Evolutionary conservation across 1,139 yeast species (phyloP).

Genomic region (Suhomyces coccinellae): DNA sequence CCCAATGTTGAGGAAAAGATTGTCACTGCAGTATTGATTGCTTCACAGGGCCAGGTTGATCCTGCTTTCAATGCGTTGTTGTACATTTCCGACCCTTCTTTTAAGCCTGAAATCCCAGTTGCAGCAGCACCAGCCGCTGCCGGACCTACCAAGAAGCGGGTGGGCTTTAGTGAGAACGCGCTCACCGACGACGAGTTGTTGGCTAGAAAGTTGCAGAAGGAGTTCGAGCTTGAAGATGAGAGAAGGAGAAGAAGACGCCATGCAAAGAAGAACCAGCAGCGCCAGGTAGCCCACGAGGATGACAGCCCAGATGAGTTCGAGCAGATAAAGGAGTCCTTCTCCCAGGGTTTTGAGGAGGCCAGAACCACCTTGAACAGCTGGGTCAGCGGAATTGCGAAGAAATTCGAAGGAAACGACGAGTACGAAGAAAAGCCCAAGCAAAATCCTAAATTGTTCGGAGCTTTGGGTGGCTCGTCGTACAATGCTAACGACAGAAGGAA

Average conservation of each 20-base stretch:
- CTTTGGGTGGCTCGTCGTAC: slow-evolving; percentile 48
- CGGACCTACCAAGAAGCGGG: neutral
- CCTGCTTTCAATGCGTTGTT: slow-evolving; percentile 87
- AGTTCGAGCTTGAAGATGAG: slow-evolving; percentile 54
- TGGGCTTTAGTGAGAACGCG: slow-evolving; percentile 12
- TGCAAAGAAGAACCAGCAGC: slow-evolving; percentile 20
- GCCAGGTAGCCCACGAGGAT: slow-evolving; percentile 24
- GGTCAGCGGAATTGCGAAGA: slow-evolving; percentile 73
- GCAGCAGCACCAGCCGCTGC: slow-evolving; percentile 16
- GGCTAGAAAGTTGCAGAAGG: slow-evolving; percentile 78
- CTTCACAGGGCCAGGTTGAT: slow-evolving; percentile 77
- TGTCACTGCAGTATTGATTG: slow-evolving; percentile 78
- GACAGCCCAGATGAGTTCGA: slow-evolving; percentile 61
- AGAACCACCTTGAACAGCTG: slow-evolving; percentile 75
- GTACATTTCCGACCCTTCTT: slow-evolving; percentile 75
- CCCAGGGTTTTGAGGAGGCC: slow-evolving; percentile 84
- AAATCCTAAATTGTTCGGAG: slow-evolving; percentile 44
- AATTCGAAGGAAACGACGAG: slow-evolving; percentile 33
- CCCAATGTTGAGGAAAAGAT: slow-evolving; percentile 71
- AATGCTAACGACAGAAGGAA: slow-evolving; percentile 28
- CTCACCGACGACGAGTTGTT: slow-evolving; percentile 76
- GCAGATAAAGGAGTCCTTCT: slow-evolving; percentile 67
- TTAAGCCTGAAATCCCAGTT: slow-evolving; percentile 59
- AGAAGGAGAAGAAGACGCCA: slow-evolving; percentile 24
- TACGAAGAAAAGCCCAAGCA: slow-evolving; percentile 13